A percentile compares a stretch with the other conserved stretches of the same genome.
Evolutionary conservation across 1,139 yeast genomes (phyloP).

Genomic region (Pichia inconspicua): DNA sequence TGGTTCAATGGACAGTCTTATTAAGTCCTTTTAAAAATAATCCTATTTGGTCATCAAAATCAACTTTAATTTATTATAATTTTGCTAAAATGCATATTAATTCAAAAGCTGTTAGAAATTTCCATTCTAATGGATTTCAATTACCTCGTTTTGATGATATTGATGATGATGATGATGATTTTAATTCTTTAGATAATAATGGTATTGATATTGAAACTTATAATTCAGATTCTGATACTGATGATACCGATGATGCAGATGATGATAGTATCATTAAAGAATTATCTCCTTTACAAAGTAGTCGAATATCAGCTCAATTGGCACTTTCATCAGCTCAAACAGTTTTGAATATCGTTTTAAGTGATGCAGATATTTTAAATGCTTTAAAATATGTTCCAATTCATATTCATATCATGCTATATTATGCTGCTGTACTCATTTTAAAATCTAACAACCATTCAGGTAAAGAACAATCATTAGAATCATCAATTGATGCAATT

Average conservation of each 20-base stretch:
- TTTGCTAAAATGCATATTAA: constrained; percentile 72
- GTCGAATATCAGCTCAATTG: constrained; percentile 35
- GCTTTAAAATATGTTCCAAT: constrained; percentile 61
- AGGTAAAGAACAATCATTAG: constrained; percentile 9
- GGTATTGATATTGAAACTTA: constrained; percentile 3
- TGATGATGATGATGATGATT: constrained; percentile 17
- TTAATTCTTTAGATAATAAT: constrained; percentile 24
- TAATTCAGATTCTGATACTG: constrained; percentile 13
- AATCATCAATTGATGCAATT: constrained; percentile 21
- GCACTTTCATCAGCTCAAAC: constrained; percentile 61
- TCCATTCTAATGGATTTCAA: constrained; percentile 31
- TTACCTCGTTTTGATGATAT: constrained; percentile 36
- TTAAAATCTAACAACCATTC: constrained; percentile 38
- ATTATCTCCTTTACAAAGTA: constrained; percentile 33
- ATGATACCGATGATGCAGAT: constrained; percentile 18
- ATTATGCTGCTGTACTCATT: constrained; percentile 55
- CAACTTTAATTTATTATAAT: constrained; percentile 62
- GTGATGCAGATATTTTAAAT: constrained; percentile 50
- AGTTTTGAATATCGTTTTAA: constrained; percentile 49
- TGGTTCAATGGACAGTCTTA: constrained; percentile 73
- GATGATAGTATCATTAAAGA: constrained; percentile 27
- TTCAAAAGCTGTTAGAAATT: constrained; percentile 44
- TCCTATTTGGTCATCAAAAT: constrained; percentile 64
- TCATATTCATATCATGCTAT: constrained; percentile 64
- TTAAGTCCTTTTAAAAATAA: constrained; percentile 51